Evolutionary conservation across 495 filamentous ascomycete species (phyloP).

Genomic region (Cercophora sp.): DNA sequence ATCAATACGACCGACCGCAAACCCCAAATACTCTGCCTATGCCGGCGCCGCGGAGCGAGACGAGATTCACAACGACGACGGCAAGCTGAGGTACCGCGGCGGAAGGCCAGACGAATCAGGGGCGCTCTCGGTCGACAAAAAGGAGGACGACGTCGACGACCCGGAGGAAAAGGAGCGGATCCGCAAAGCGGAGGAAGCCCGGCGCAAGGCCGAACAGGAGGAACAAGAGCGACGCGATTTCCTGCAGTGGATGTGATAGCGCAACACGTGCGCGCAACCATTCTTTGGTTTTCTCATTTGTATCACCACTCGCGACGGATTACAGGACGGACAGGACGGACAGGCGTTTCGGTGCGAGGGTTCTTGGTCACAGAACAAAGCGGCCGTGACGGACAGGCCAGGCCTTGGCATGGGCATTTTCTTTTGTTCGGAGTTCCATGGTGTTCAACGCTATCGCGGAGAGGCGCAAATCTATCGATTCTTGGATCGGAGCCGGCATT

Average conservation of each 20-base stretch:
- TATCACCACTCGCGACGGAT: too few species aligned
- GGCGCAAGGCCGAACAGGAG: neutral
- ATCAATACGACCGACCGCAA: conserved; percentile 6
- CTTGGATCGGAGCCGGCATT: too few species aligned
- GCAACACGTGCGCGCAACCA: too few species aligned
- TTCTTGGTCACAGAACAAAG: too few species aligned
- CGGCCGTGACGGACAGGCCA: too few species aligned
- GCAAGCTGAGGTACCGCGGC: neutral
- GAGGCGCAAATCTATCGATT: too few species aligned
- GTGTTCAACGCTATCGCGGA: too few species aligned
- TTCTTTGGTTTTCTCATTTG: neutral
- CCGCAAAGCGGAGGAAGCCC: neutral
- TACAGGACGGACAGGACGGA: too few species aligned
- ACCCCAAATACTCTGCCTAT: conserved; percentile 19
- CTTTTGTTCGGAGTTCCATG: too few species aligned
- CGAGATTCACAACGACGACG: neutral
- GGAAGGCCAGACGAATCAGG: neutral
- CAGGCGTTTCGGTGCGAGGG: too few species aligned
- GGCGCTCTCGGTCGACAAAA: too few species aligned
- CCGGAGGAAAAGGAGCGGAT: neutral
- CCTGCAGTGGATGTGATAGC: neutral
- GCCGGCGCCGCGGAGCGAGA: conserved; percentile 8
- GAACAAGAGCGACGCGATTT: neutral
- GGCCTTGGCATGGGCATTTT: too few species aligned
- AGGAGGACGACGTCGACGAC: neutral